These are phyloP conservation scores for Apophysomyces sp. DNA, from an alignment of 371 early-diverging fungal species.

Conservation along the genomic window DNA sequence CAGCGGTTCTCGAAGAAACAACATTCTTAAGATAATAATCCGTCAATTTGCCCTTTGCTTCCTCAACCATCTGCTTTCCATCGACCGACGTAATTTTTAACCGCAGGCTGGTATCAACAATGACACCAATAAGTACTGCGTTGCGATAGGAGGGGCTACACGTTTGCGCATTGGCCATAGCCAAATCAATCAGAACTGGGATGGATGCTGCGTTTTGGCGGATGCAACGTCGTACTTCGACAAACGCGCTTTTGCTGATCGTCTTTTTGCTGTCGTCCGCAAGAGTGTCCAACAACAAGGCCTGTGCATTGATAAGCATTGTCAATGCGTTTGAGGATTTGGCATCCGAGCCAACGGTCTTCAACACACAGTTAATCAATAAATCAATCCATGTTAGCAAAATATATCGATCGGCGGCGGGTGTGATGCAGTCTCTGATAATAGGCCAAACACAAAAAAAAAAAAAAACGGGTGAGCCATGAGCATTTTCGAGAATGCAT, in stretches of 20 bases:
- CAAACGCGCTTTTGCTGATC: conserved; percentile 51
- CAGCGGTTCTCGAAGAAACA: conserved; percentile 55
- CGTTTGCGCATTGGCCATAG: conserved; percentile 41
- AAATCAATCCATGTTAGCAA: conserved; percentile 62
- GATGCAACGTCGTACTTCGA: conserved; percentile 59
- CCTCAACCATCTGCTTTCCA: conserved; percentile 30
- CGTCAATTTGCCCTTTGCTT: conserved; percentile 47
- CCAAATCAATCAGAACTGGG: conserved; percentile 44
- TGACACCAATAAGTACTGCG: conserved; percentile 58
- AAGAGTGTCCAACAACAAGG: conserved; percentile 53
- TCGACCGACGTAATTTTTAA: conserved; percentile 36
- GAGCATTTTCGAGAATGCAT: neutral
- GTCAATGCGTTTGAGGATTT: conserved; percentile 23
- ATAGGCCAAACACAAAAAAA: too few species aligned
- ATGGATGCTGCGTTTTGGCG: conserved; percentile 51
- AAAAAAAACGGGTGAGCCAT: neutral
- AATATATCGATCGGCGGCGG: conserved; percentile 59
- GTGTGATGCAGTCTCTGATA: conserved; percentile 48
- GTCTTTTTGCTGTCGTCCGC: conserved; percentile 39
- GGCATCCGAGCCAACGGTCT: conserved; percentile 18
- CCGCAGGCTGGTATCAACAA: conserved; percentile 57
- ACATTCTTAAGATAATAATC: conserved; percentile 67
- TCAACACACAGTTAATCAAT: conserved; percentile 38
- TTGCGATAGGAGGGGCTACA: conserved; percentile 52
- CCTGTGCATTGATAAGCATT: conserved; percentile 52